A percentile compares a stretch with the other conserved stretches of the same genome.
Evolutionary conservation across 805 yeast species (phyloP).

Genomic region (Pichia exigua): DNA sequence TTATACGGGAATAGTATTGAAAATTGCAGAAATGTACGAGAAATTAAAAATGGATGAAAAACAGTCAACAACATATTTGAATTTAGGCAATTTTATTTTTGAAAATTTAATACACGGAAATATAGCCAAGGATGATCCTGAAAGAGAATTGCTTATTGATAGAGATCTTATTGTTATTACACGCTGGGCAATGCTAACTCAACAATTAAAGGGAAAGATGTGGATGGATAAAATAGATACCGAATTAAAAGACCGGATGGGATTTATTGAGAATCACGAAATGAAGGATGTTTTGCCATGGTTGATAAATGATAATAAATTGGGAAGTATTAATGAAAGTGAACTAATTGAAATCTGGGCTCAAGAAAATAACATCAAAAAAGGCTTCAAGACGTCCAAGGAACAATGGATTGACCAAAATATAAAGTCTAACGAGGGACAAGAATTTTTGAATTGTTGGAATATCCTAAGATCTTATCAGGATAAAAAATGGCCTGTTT

Average conservation of each 20-base stretch:
- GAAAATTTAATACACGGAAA: conserved; percentile 21
- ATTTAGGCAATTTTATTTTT: conserved; percentile 22
- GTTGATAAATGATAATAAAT: background rate
- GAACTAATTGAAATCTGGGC: conserved; percentile 19
- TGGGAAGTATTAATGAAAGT: conserved; percentile 10
- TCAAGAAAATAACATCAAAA: background rate
- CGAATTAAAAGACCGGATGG: conserved; percentile 24
- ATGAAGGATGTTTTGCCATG: conserved; percentile 9
- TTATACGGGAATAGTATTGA: conserved; percentile 85
- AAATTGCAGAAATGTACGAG: conserved; percentile 82
- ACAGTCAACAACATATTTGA: conserved; percentile 50
- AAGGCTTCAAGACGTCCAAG: conserved; percentile 4
- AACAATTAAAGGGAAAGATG: conserved; percentile 3
- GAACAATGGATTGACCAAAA: conserved; percentile 18
- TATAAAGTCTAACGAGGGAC: conserved; percentile 13
- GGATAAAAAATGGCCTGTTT: conserved; percentile 52
- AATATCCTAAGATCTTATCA: conserved; percentile 16
- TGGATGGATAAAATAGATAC: conserved; percentile 9
- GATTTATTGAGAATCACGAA: conserved; percentile 20
- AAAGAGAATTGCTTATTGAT: conserved; percentile 21
- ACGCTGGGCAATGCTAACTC: conserved; percentile 20
- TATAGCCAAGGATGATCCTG: conserved; percentile 12
- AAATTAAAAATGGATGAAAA: conserved; percentile 51
- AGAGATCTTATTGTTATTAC: conserved; percentile 25
- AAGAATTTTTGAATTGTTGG: conserved; percentile 20